These are phyloP conservation scores for Pythium monospermum DNA, from an alignment of 352 stramenopile species.

Conservation along the genomic window DNA sequence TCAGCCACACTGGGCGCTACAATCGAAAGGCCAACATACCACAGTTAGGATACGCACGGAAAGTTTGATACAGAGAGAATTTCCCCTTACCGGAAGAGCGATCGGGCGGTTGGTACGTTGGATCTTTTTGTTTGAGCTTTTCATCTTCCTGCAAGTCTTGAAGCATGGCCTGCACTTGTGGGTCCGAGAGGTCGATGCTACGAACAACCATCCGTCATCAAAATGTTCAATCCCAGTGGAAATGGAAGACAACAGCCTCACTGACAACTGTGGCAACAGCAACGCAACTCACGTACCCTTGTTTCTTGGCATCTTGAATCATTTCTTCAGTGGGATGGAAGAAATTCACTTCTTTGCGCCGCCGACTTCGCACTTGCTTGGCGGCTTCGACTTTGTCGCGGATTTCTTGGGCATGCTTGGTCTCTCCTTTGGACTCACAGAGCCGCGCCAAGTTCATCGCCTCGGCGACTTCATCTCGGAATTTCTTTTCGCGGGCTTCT, in stretches of 20 bases:
- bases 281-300: slow-evolving; percentile 56
- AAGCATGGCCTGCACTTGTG: slow-evolving; percentile 72
- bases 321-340: slow-evolving; percentile 72
- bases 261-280: no score
- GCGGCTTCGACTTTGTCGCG: slow-evolving; percentile 49
- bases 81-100: slow-evolving; percentile 11
- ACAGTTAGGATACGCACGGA: neutral
- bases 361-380: slow-evolving; percentile 37
- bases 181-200: slow-evolving; percentile 77
- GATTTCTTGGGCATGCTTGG: slow-evolving; percentile 56
- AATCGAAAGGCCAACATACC: neutral
- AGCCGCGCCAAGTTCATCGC: slow-evolving; percentile 59
- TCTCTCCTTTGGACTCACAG: slow-evolving; percentile 63
- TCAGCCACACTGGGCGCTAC: slow-evolving; percentile 11
- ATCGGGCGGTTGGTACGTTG: slow-evolving; percentile 15
- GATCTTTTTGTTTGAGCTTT: slow-evolving; percentile 25
- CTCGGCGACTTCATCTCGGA: slow-evolving; percentile 59
- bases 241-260: neutral
- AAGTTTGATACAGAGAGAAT: neutral
- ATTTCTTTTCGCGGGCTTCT: slow-evolving; percentile 36
- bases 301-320: slow-evolving; percentile 72
- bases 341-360: slow-evolving; percentile 66
- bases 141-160: slow-evolving; percentile 76
- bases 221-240: neutral
- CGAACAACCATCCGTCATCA: neutral